A percentile compares a stretch with the other conserved stretches of the same genome.
Conservation (phyloP, 805 yeast species). For the Kluyveromyces dobzhanskii region DNA sequence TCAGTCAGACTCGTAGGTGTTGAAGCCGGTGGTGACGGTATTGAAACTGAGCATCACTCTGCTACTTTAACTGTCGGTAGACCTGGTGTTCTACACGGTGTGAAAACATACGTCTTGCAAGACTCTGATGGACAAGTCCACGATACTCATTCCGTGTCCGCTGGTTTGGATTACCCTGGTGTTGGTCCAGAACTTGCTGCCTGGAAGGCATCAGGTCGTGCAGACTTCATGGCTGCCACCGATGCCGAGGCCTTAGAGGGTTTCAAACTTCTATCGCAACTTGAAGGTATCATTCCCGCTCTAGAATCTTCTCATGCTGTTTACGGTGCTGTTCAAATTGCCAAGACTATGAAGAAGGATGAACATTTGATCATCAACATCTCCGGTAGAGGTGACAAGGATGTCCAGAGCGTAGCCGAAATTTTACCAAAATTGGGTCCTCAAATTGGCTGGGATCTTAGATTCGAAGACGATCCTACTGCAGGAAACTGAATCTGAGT, state of each 20-base stretch:
- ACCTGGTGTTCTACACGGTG: conserved; percentile 98
- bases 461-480: conserved; percentile 52
- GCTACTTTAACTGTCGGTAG: conserved; percentile 93
- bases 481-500: neutral
- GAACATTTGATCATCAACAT: conserved; percentile 80
- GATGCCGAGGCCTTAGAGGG: conserved; percentile 94
- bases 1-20: conserved; percentile 82
- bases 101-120: conserved; percentile 87
- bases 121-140: conserved; percentile 90
- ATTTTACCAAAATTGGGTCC: conserved; percentile 85
- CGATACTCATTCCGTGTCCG: conserved; percentile 96
- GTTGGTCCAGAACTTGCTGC: conserved; percentile 96
- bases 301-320: conserved; percentile 96
- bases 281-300: conserved; percentile 98
- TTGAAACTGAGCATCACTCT: conserved; percentile 81
- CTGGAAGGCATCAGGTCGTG: conserved; percentile 94
- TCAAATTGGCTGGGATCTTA: conserved; percentile 88
- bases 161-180: conserved; percentile 98
- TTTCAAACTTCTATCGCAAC: conserved; percentile 77
- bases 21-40: conserved; percentile 98
- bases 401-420: conserved; percentile 96
- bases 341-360: conserved; percentile 72
- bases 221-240: conserved; percentile 81
- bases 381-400: conserved; percentile 99
- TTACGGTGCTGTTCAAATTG: conserved; percentile 81